phyloP scores from a whole-genome alignment of 352 stramenopile genomes.

The Pythium utonaiense region DNA sequence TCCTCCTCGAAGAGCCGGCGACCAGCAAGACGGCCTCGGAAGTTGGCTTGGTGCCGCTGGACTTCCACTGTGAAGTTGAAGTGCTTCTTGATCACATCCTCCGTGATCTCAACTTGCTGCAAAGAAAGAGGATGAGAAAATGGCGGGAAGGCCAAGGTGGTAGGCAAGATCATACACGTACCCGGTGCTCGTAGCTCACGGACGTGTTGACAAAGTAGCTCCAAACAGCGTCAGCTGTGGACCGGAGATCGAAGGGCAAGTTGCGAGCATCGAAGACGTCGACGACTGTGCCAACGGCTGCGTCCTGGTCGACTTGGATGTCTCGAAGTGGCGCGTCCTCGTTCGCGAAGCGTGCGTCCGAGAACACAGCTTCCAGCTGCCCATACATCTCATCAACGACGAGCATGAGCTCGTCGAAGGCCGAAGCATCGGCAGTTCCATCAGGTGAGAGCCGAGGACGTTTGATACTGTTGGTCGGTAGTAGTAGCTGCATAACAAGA shows the following conservation, averaged over 20 bases:
- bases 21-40: constrained; percentile 15
- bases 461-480: constrained; percentile 18
- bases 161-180: constrained; percentile 6
- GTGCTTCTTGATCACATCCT: constrained; percentile 23
- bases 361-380: constrained; percentile 6
- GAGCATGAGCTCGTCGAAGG: constrained; percentile 7
- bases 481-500: constrained; percentile 8
- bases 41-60: constrained; percentile 15
- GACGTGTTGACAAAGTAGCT: constrained; percentile 16
- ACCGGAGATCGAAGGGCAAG: constrained; percentile 3
- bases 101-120: constrained; percentile 17
- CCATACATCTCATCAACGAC: constrained; percentile 10
- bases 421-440: constrained; percentile 2
- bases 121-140: neutral
- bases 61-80: constrained; percentile 21
- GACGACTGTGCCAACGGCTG: constrained; percentile 14
- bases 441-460: constrained; percentile 6
- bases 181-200: constrained; percentile 11
- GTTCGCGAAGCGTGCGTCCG: constrained; percentile 6
- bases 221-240: constrained; percentile 14
- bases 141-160: constrained; percentile 11
- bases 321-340: constrained; percentile 1
- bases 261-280: constrained; percentile 11
- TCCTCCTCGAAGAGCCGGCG: constrained; percentile 25
- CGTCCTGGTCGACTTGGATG: constrained; percentile 10